phyloP scores from a whole-genome alignment of 176 grass and related monocot genomes.

The maize (Zea mays) region DNA sequence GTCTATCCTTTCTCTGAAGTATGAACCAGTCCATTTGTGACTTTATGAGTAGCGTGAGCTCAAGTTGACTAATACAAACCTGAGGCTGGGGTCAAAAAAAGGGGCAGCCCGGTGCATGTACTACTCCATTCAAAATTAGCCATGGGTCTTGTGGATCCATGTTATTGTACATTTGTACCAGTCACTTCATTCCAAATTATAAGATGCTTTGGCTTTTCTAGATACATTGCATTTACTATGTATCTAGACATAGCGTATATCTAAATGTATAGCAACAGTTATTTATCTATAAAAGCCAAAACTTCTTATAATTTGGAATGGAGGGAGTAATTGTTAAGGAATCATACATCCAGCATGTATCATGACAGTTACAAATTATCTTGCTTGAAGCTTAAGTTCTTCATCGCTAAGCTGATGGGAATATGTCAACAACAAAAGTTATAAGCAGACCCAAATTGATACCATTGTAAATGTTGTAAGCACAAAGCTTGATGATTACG shows the following conservation, averaged over 20 bases:
- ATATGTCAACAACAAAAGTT: not conserved
- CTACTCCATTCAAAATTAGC: not conserved
- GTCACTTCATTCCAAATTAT: too few relatives aligned
- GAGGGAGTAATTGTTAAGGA: not conserved
- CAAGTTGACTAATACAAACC: not conserved
- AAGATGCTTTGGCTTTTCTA: too few relatives aligned
- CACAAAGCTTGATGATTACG: not conserved
- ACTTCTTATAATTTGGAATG: not conserved
- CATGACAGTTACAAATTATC: not conserved
- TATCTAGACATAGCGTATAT: too few relatives aligned
- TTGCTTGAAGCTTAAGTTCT: slow-evolving; percentile 18
- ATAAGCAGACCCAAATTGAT: not conserved
- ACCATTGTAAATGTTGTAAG: not conserved
- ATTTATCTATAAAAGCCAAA: too few relatives aligned
- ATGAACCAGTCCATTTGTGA: not conserved
- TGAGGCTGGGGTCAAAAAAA: not conserved
- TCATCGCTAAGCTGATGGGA: not conserved
- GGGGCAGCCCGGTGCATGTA: too few relatives aligned
- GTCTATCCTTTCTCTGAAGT: not conserved
- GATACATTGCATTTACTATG: too few relatives aligned
- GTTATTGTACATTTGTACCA: not conserved
- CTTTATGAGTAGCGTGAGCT: not conserved
- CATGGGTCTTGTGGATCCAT: slow-evolving; percentile 4
- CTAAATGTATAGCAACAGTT: too few relatives aligned
- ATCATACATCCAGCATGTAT: slow-evolving; percentile 11